Evolutionary conservation across 495 filamentous ascomycete genomes (phyloP), one percentile per base, ranked within the genome.

Genomic region (Aspergillus sparsus): DNA sequence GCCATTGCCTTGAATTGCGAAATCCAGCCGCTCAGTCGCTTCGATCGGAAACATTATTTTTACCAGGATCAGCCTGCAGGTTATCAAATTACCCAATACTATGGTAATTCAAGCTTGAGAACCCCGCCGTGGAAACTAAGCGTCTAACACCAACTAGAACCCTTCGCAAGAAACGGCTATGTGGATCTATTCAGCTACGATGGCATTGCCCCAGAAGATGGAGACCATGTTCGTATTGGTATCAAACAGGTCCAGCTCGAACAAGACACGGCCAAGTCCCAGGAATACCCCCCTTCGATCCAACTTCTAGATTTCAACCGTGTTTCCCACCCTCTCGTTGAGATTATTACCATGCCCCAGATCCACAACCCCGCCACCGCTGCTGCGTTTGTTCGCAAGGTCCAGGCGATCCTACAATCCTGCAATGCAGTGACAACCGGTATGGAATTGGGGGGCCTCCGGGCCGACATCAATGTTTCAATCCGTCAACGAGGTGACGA

Each of bases 1-100:
- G 93, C 93, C 2, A 70, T 97, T 12, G 92, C 92, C 2, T 78
- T 99, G 35, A 83, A 85, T 47, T 98, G 94, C 74, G 71, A 85
- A 0, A 83, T 97, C 50, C 85, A 92, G 68, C 80, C 72, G 2
- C 80, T 81, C 49, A 95, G 91, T 67, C 82, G 82, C 35, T 99
- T 95, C 72, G 94, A 99, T 74, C 83, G 94, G 51, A 99, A 99
- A 71, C 94, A 99, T 68, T 99, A 99, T 71, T 97, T 97, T 74
- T 95, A 97, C 75, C 93, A 92, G 82, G 94, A 99, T 72, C 94
- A 99, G 69, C 94, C 95, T 7, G 80, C 88, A 0, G 94, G 94
- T 0, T 99, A 98, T 73, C 94, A 99, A 72, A 94, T 99, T 57
- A 99, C 94, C 7, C 95, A 99, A 67, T 98, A 92, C 74, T 97